A percentile compares a stretch with the other conserved stretches of the same genome.
phyloP scores from a whole-genome alignment of 1,284 basidiomycete genomes.

The Pseudozyma sp. region DNA sequence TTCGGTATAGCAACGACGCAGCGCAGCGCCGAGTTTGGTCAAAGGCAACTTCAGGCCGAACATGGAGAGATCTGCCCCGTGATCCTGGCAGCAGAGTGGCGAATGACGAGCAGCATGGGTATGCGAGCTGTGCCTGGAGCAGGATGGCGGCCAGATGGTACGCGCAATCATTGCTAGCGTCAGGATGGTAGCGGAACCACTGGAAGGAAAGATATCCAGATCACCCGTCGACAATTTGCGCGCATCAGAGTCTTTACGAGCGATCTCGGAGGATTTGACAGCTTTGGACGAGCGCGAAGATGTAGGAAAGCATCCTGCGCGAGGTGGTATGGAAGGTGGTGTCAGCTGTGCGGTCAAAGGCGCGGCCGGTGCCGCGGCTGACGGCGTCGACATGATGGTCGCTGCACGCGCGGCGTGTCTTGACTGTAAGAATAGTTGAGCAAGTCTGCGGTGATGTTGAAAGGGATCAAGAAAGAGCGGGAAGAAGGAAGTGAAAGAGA shows the following conservation, averaged over 20 bases:
- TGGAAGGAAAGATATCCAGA: not conserved
- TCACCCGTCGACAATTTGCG: not conserved
- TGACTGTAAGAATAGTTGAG: too few relatives aligned
- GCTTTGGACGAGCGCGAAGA: conserved; percentile 11
- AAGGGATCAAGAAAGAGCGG: too few relatives aligned
- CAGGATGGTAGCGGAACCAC: conserved; percentile 1
- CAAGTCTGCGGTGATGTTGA: too few relatives aligned
- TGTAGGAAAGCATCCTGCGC: conserved; percentile 22
- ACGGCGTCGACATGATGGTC: not conserved
- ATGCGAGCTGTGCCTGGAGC: not conserved
- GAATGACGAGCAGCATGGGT: not conserved
- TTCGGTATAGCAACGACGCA: too few relatives aligned
- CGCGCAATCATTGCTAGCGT: conserved; percentile 1
- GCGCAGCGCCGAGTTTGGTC: not conserved
- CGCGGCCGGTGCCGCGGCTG: not conserved
- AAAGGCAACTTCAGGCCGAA: not conserved
- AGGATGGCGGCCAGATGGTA: conserved; percentile 3
- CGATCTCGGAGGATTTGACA: too few relatives aligned
- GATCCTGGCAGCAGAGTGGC: too few relatives aligned
- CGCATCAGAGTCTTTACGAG: not conserved
- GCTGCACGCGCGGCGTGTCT: too few relatives aligned
- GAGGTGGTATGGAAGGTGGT: not conserved
- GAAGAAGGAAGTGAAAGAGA: too few relatives aligned
- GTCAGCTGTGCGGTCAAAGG: not conserved
- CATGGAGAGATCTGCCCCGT: too few relatives aligned